These are phyloP conservation scores for Curvularia sp. DNA, from an alignment of 2,329 filamentous ascomycete genomes.

Conservation along the genomic window DNA sequence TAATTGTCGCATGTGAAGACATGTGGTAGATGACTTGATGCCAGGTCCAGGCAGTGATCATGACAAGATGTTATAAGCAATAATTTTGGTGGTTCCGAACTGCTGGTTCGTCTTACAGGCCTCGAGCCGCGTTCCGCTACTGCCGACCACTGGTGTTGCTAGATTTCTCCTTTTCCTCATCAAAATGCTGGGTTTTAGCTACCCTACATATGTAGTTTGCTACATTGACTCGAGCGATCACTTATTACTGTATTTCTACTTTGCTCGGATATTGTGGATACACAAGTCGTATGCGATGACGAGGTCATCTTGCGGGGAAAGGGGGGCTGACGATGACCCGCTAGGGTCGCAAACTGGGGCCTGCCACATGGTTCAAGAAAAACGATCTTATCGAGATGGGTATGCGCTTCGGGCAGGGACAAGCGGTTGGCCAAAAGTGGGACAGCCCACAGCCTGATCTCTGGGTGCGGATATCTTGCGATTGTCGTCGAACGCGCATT, in stretches of 20 bases:
- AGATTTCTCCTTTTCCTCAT: neutral
- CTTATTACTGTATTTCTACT: neutral
- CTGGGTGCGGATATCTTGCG: neutral
- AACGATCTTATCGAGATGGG: neutral
- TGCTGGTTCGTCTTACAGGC: neutral
- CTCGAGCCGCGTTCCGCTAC: neutral
- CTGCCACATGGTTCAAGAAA: neutral
- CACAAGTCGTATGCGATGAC: neutral
- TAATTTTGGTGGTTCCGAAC: neutral
- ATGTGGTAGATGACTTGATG: neutral
- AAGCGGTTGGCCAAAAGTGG: neutral
- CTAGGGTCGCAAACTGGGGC: neutral
- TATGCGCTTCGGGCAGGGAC: neutral
- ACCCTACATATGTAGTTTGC: neutral
- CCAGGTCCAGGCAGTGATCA: neutral
- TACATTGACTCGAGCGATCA: neutral
- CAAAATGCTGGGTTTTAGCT: neutral
- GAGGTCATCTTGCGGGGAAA: neutral
- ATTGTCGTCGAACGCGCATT: neutral
- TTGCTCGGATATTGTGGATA: neutral
- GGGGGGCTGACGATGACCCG: neutral
- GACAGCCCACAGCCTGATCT: neutral
- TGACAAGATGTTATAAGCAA: neutral
- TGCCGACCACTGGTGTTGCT: neutral
- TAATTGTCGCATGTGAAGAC: neutral